Base-by-base conservation (phyloP, 768 basidiomycete genomes). In the Rhodotorula babjevae region DNA sequence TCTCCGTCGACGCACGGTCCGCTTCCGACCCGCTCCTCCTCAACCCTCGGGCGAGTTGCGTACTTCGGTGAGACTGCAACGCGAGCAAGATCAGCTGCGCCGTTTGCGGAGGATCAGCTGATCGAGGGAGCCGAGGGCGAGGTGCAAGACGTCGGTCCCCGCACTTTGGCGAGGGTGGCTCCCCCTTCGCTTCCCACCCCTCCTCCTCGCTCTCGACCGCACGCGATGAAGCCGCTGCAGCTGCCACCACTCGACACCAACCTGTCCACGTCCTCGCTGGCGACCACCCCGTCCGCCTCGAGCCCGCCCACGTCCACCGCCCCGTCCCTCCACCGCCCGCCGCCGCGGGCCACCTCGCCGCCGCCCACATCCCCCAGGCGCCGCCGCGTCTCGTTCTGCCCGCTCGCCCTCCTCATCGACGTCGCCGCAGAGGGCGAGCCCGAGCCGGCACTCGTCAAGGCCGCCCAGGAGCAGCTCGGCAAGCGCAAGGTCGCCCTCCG, bases 381-480 rank as follows among this genome's bases (percentile, higher is more conserved):
- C 36, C 36, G 36, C 36, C 36, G 33, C 16, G 71, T 72, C 40
- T 62, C 65, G 29, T 72, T 72, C 65, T 64, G 40, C 49, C 49
- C 65, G 12, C 19, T 59, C 46, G 70, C 70, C 4, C 60, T 67
- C 12, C 56, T 63, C 36, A 72, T 72, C 2, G n/a, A 19, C 10
- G 49, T 60, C 25, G 71, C 71, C 0, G 56, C 44, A 18, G 65
- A 67, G 10, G 71, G 71, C 4, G 71, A 72, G 57, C 10, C 57
- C 1, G 71, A 72, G 27, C 47, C 36, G 15, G 61, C 71, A 0
- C 59, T 72, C 61, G 27, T 23, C 23, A 10, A 27, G 10, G 55
- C 61, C 5, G 46, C 50, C 18, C 40, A 60, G 29, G 44, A 63
- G 55, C 47, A 62, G 29, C 50, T 58, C n/a, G 65, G 56, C 6